phyloP scores from a whole-genome alignment of 1,284 basidiomycete genomes.

The Leccinum pachyderme region DNA sequence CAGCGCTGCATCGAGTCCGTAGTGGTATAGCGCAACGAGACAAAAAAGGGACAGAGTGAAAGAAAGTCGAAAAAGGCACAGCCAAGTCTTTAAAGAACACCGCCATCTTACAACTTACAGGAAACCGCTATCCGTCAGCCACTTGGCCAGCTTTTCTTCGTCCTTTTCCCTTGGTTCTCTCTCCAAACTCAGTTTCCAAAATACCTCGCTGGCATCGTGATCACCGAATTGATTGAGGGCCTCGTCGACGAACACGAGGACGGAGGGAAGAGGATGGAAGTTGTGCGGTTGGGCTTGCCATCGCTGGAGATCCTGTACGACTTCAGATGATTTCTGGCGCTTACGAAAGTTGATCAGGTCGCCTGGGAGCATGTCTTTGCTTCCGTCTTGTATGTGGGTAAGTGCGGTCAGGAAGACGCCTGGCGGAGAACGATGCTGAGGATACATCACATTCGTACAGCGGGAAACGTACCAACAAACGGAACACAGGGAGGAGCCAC shows the following conservation, averaged over 20 bases:
- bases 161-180: constrained; percentile 78
- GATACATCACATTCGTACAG: neutral
- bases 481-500: constrained; percentile 80
- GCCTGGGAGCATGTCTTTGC: constrained; percentile 62
- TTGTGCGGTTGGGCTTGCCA: constrained; percentile 79
- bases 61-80: neutral
- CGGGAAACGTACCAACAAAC: constrained; percentile 61
- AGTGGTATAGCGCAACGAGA: constrained; percentile 1
- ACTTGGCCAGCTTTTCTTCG: constrained; percentile 64
- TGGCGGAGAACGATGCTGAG: constrained; percentile 24
- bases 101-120: constrained; percentile 23
- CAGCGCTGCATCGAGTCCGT: constrained; percentile 5
- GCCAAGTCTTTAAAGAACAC: neutral
- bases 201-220: constrained; percentile 44
- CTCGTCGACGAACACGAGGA: constrained; percentile 60
- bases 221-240: constrained; percentile 49
- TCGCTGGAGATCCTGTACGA: constrained; percentile 77
- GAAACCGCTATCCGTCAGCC: constrained; percentile 65
- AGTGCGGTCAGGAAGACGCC: constrained; percentile 79
- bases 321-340: constrained; percentile 71
- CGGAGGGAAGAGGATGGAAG: constrained; percentile 53
- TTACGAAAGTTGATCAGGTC: constrained; percentile 82
- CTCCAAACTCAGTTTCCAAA: constrained; percentile 65
- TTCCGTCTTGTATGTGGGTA: constrained; percentile 85
- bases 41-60: neutral